Conservation (phyloP, 2,329 filamentous ascomycete genomes). For the Scleromitrula shiraiana region DNA sequence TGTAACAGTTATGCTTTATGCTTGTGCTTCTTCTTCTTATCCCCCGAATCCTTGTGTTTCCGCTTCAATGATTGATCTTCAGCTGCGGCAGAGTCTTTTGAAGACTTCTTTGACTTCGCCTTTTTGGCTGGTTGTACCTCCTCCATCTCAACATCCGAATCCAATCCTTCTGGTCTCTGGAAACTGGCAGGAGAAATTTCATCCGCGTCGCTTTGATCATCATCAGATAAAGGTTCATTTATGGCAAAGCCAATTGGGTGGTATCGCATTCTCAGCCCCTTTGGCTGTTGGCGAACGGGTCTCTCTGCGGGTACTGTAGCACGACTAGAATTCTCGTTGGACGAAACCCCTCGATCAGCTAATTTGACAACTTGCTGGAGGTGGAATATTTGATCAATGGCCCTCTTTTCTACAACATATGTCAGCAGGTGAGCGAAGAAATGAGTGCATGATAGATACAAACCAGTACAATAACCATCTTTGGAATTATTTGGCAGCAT, state of each 20-base stretch:
- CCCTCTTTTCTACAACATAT: conserved; percentile 15
- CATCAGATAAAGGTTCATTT: conserved; percentile 26
- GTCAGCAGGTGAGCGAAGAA: neutral
- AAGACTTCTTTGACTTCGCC: conserved; percentile 6
- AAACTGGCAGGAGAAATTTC: conserved; percentile 8
- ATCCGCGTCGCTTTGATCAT: conserved; percentile 17
- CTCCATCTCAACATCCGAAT: conserved; percentile 18
- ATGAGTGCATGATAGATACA: conserved; percentile 23
- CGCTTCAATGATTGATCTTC: conserved; percentile 16
- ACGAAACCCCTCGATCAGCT: conserved; percentile 23
- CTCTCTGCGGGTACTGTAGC: conserved; percentile 42
- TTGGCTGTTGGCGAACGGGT: conserved; percentile 54
- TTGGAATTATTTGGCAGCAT: conserved; percentile 51
- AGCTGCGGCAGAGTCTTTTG: conserved; percentile 8
- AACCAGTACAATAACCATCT: conserved; percentile 47
- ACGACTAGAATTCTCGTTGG: conserved; percentile 14
- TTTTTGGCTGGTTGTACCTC: conserved; percentile 12
- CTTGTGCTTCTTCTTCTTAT: conserved; percentile 19
- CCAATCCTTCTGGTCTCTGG: neutral
- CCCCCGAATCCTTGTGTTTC: conserved; percentile 18
- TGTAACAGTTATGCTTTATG: no score
- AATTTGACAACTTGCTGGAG: conserved; percentile 56
- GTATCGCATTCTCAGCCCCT: conserved; percentile 59
- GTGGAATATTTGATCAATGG: conserved; percentile 53
- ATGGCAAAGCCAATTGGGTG: conserved; percentile 53